Evolutionary conservation across 2,329 filamentous ascomycete species (phyloP).

Genomic region (Colletotrichum sidae): DNA sequence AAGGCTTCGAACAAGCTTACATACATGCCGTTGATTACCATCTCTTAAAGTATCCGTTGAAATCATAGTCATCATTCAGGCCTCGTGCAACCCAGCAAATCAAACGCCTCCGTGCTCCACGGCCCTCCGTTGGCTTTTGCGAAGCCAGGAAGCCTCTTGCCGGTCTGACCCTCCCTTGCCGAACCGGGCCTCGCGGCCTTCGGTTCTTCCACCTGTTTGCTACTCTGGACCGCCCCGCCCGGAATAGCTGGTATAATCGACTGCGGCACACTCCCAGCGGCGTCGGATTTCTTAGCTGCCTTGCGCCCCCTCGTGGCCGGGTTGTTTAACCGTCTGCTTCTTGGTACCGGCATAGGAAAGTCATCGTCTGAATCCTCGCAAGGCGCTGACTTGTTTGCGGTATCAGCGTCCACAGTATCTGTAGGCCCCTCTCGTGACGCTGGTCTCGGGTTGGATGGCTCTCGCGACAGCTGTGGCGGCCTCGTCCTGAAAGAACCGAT

Average conservation of each 20-base stretch:
- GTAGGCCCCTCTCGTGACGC: not conserved
- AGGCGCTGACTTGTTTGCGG: not conserved
- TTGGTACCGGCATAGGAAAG: no score
- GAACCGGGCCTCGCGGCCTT: not conserved
- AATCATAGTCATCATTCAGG: slow-evolving; percentile 50
- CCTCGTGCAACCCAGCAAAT: slow-evolving; percentile 71
- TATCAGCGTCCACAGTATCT: not conserved
- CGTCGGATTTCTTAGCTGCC: slow-evolving; percentile 63
- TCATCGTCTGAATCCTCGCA: not conserved
- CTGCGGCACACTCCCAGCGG: slow-evolving; percentile 60
- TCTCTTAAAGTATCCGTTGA: not conserved
- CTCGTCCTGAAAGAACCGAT: slow-evolving; percentile 50
- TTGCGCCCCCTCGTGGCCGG: slow-evolving; percentile 66
- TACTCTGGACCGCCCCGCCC: not conserved
- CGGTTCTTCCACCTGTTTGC: not conserved
- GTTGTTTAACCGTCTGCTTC: slow-evolving; percentile 45
- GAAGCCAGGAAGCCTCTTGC: slow-evolving; percentile 54
- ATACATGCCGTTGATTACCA: no score
- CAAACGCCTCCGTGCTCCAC: slow-evolving; percentile 77
- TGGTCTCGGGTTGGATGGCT: not conserved
- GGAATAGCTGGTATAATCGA: slow-evolving; percentile 47
- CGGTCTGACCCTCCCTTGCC: no score
- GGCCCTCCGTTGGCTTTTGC: slow-evolving; percentile 67
- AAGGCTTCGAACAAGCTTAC: no score
- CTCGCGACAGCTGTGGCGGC: not conserved